Evolutionary conservation across 805 yeast genomes (phyloP).

Genomic region (Wickerhamomyces chambardii): DNA sequence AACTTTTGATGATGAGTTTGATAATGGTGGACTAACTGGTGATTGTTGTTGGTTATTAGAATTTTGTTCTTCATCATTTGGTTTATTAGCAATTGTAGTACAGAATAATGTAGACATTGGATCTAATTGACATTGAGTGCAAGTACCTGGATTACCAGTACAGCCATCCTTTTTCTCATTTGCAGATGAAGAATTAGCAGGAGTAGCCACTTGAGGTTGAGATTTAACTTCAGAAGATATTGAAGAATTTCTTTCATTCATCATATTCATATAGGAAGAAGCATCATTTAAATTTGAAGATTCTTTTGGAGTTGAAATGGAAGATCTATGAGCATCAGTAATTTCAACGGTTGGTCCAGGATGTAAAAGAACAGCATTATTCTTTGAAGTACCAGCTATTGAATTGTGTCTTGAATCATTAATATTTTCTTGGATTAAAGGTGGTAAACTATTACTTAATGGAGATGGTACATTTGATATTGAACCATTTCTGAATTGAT

Average conservation of each 20-base stretch:
- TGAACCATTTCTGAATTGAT: not conserved
- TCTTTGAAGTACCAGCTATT: slow-evolving; percentile 1
- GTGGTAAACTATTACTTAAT: slow-evolving; percentile 3
- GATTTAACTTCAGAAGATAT: too few relatives aligned
- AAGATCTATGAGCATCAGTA: slow-evolving; percentile 20
- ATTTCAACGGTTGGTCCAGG: slow-evolving; percentile 57
- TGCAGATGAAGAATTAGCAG: slow-evolving; percentile 4
- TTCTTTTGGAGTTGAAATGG: slow-evolving; percentile 14
- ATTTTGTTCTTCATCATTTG: slow-evolving; percentile 7
- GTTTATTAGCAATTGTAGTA: slow-evolving; percentile 63
- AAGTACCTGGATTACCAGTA: slow-evolving; percentile 85
- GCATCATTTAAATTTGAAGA: slow-evolving; percentile 3
- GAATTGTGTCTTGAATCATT: slow-evolving; percentile 18
- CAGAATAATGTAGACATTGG: slow-evolving; percentile 88
- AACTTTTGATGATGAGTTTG: slow-evolving; percentile 15
- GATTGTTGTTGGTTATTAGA: slow-evolving; percentile 7
- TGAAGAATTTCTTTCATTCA: not conserved
- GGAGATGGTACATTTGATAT: slow-evolving; percentile 23
- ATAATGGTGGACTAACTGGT: slow-evolving; percentile 19
- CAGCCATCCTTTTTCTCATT: slow-evolving; percentile 36
- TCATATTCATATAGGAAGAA: too few relatives aligned
- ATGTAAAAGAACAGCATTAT: slow-evolving; percentile 37
- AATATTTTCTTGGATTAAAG: slow-evolving; percentile 11
- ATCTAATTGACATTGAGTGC: slow-evolving; percentile 74
- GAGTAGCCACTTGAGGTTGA: too few relatives aligned